Percentiles rank a stretch among this genome's conserved stretches.
phyloP scores from a whole-genome alignment of 2,329 filamentous ascomycete species.

The Stagonosporopsis cucurbitacearum region DNA sequence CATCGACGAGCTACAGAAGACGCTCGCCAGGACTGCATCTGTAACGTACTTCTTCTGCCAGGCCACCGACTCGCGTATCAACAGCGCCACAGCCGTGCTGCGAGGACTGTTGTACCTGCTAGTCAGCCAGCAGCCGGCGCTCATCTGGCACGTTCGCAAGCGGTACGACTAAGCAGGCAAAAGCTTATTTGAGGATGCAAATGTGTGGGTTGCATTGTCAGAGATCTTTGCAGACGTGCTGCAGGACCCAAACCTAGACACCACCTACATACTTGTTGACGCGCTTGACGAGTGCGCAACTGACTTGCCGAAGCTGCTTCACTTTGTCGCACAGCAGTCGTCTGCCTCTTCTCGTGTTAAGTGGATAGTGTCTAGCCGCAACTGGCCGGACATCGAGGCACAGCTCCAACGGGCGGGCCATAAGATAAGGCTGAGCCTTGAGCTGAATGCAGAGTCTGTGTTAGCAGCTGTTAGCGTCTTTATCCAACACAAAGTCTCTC shows the following conservation, averaged over 20 bases:
- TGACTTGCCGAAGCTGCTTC: conserved; percentile 12
- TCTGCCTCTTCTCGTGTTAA: conserved; percentile 8
- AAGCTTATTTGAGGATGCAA: conserved; percentile 17
- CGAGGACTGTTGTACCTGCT: conserved; percentile 55
- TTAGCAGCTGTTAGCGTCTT: conserved; percentile 47
- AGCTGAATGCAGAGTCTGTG: conserved; percentile 40
- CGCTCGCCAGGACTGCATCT: conserved; percentile 18
- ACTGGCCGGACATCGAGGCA: conserved; percentile 4
- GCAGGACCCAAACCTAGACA: conserved; percentile 33
- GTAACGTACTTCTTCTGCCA: conserved; percentile 39
- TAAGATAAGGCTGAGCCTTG: conserved; percentile 35
- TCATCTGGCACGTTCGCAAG: too few relatives aligned
- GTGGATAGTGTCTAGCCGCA: conserved; percentile 19
- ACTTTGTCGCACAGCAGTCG: conserved; percentile 5
- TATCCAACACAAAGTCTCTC: conserved; percentile 44
- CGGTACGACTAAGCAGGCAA: conserved; percentile 10
- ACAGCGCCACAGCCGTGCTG: conserved; percentile 48
- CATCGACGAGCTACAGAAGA: conserved; percentile 39
- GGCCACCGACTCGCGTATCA: neutral
- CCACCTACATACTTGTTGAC: conserved; percentile 21
- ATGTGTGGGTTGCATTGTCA: conserved; percentile 19
- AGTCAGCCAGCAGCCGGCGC: conserved; percentile 30
- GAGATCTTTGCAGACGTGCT: conserved; percentile 53
- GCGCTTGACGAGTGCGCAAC: conserved; percentile 23
- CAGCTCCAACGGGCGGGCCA: conserved; percentile 26